These are phyloP conservation scores for Amauroascus niger DNA, from an alignment of 2,329 filamentous ascomycete species.

Conservation along the genomic window DNA sequence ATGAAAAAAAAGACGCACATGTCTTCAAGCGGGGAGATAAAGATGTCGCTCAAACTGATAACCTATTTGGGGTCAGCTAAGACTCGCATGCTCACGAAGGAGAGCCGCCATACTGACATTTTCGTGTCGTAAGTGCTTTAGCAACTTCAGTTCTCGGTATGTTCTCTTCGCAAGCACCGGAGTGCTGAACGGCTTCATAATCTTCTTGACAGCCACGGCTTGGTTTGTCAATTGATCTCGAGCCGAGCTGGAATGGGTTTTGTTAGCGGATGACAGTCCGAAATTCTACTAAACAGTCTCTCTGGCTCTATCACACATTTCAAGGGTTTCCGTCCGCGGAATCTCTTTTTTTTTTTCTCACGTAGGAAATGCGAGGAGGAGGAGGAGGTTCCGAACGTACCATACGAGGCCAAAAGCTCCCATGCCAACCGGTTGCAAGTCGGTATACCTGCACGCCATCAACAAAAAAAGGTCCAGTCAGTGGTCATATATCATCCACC, in stretches of 20 bases:
- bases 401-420: constrained; percentile 97
- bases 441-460: constrained; percentile 64
- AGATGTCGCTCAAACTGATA: constrained; percentile 97
- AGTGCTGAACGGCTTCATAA: constrained; percentile 99
- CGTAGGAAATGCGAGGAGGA: background rate
- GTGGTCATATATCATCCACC: constrained; percentile 9
- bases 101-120: constrained; percentile 54
- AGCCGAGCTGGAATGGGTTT: constrained; percentile 59
- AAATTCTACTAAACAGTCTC: background rate
- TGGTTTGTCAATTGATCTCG: constrained; percentile 96
- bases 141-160: constrained; percentile 90
- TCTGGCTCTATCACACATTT: too few species aligned
- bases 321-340: too few species aligned
- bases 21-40: constrained; percentile 96
- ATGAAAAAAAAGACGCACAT: constrained; percentile 54
- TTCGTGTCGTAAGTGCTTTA: constrained; percentile 94
- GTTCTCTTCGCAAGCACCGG: constrained; percentile 95
- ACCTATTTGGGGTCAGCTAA: constrained; percentile 47
- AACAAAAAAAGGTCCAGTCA: constrained; percentile 24
- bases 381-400: constrained; percentile 45
- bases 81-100: background rate
- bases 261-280: background rate
- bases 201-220: constrained; percentile 98
- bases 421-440: constrained; percentile 98
- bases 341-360: background rate